phyloP scores from a whole-genome alignment of 768 basidiomycete species.

The Boletus reticulatus region DNA sequence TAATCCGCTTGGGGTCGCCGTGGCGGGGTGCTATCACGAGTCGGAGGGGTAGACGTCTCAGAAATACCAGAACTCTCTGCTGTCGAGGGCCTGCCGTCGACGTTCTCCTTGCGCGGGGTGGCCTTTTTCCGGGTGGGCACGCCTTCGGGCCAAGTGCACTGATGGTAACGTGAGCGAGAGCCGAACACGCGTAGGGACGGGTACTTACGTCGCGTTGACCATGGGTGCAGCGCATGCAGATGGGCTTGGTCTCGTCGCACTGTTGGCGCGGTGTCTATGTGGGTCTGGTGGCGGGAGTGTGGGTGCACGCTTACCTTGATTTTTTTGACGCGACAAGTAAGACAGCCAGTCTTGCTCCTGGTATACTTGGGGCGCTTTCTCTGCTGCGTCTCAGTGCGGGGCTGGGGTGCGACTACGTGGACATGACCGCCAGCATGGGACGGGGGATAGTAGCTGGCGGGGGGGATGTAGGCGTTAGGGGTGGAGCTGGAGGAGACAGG shows the following conservation, averaged over 20 bases:
- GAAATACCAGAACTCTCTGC: constrained; percentile 74
- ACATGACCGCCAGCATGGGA: constrained; percentile 34
- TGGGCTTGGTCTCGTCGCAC: constrained; percentile 92
- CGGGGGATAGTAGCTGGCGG: constrained; percentile 39
- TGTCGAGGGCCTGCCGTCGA: constrained; percentile 67
- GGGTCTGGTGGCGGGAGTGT: not conserved
- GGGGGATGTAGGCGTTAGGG: constrained; percentile 40
- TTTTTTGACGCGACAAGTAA: constrained; percentile 92
- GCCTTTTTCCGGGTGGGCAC: constrained; percentile 72
- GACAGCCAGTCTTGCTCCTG: constrained; percentile 90
- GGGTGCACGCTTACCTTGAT: constrained; percentile 66
- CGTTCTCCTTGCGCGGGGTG: constrained; percentile 51
- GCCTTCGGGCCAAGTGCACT: constrained; percentile 87
- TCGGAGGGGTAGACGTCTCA: constrained; percentile 70
- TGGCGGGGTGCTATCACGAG: constrained; percentile 63
- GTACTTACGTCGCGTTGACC: constrained; percentile 73
- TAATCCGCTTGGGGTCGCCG: constrained; percentile 45
- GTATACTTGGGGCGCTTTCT: constrained; percentile 92
- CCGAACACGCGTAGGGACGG: not conserved
- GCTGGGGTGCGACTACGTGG: constrained; percentile 48
- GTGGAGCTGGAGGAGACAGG: constrained; percentile 31
- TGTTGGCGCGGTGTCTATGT: constrained; percentile 27
- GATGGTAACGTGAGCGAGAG: constrained; percentile 11
- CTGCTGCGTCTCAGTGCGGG: constrained; percentile 50
- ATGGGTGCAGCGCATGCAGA: constrained; percentile 82